phyloP scores from a whole-genome alignment of 345 rosid species.

The Boechera stricta region DNA sequence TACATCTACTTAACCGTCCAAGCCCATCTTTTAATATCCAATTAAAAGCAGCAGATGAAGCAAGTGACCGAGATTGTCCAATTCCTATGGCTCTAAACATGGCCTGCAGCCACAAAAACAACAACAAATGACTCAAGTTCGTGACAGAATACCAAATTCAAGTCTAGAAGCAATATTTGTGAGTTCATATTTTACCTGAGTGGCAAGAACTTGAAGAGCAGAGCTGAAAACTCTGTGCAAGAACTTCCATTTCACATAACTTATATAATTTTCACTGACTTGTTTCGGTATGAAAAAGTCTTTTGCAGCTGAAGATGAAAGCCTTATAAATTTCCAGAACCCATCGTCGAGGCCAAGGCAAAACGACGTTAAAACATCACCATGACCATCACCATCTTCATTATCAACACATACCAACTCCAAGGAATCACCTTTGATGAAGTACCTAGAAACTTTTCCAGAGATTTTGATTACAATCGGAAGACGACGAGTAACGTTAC shows the following conservation, averaged over 20 bases:
- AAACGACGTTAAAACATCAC: conserved; percentile 32
- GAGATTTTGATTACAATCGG: conserved; percentile 32
- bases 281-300: conserved; percentile 80
- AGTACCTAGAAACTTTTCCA: conserved; percentile 34
- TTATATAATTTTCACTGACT: conserved; percentile 62
- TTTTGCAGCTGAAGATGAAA: conserved; percentile 53
- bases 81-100: conserved; percentile 94
- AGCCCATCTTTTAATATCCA: conserved; percentile 95
- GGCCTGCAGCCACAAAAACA: conserved; percentile 49
- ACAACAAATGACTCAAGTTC: not conserved
- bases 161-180: not conserved
- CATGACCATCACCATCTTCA: not conserved
- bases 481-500: conserved; percentile 9
- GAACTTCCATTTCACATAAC: conserved; percentile 88
- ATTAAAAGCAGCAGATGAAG: conserved; percentile 90
- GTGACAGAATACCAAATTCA: not conserved
- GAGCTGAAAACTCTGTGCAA: conserved; percentile 94
- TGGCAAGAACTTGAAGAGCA: conserved; percentile 90
- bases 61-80: conserved; percentile 79
- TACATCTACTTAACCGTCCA: conserved; percentile 85
- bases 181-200: conserved; percentile 59
- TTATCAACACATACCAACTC: conserved; percentile 24
- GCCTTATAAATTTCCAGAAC: conserved; percentile 47
- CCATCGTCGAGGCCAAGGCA: conserved; percentile 16
- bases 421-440: conserved; percentile 38